These are phyloP conservation scores for Backusella morwellensis DNA, from an alignment of 192 early-diverging fungal genomes.

Conservation along the genomic window DNA sequence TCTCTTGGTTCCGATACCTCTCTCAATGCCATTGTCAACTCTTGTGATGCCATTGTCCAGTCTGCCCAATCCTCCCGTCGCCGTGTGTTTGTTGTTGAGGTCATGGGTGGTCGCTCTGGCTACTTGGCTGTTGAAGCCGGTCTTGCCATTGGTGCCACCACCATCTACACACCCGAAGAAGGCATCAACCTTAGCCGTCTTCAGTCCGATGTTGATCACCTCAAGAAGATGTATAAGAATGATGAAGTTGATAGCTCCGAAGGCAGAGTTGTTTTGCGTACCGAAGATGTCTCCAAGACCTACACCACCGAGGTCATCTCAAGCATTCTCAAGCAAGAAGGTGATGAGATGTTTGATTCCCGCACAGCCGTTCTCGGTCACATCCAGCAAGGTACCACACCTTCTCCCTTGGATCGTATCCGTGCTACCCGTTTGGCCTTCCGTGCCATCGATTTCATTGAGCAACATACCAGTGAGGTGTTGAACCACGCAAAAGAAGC, in stretches of 20 bases:
- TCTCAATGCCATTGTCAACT: conserved; percentile 88
- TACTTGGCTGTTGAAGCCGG: conserved; percentile 89
- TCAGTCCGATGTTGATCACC: conserved; percentile 82
- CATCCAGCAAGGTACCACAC: conserved; percentile 92
- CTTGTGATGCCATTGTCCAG: conserved; percentile 91
- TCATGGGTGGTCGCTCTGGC: conserved; percentile 94
- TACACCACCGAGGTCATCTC: conserved; percentile 92
- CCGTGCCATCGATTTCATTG: conserved; percentile 80
- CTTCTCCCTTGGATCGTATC: conserved; percentile 93
- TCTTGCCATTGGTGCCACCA: conserved; percentile 84
- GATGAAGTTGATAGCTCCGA: conserved; percentile 71
- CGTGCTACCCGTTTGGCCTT: conserved; percentile 88
- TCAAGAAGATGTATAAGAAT: conserved; percentile 72
- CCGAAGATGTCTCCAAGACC: conserved; percentile 69
- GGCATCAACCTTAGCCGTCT: conserved; percentile 76
- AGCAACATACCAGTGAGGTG: conserved; percentile 56
- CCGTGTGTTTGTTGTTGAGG: conserved; percentile 96
- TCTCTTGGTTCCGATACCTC: conserved; percentile 95
- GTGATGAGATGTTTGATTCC: conserved; percentile 85
- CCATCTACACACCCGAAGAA: conserved; percentile 92
- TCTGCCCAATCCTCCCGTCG: conserved; percentile 87
- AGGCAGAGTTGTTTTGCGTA: conserved; percentile 85
- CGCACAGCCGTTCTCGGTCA: conserved; percentile 92
- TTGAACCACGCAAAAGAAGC: conserved; percentile 43
- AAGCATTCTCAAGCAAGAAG: conserved; percentile 84